Evolutionary conservation across 2,329 filamentous ascomycete genomes (phyloP), one percentile per base, ranked within the genome.

Genomic region (Penicillium occitanis): DNA sequence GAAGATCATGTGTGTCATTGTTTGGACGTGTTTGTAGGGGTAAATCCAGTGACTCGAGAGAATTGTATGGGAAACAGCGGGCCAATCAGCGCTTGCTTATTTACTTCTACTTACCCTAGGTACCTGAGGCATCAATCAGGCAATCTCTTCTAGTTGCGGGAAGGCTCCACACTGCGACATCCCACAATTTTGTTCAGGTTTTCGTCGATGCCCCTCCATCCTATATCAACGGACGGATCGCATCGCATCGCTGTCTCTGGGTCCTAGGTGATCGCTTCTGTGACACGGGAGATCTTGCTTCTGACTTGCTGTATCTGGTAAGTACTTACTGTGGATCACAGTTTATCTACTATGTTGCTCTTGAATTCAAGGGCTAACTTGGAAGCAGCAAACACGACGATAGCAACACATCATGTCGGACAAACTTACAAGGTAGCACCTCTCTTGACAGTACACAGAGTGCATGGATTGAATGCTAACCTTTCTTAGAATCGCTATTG

Each of bases 401-500:
- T 58, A 63, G 57, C 66, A 51, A 50, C 25, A 35, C 82, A 86
- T 75, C 76, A 97, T 97, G 93, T 86, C 91, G 78, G 93, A 97
- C 86, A 97, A 91, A 83, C 88, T 97, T 75, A 98, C 94, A 74
- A 91, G 93, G 93, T 97, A 88, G 74, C 88, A 57, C 37, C 59
- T 59, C n/a, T 35, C 11, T 37, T 58, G 48, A 30, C 35, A 46
- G 58, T 63, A 37, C 5, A 22, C 22, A 28, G 22, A 25, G 14
- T 1, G 42, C 14, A 22, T n/a, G 17, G 5, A 14, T 42, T 13
- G n/a, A 6, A 33, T 22, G 55, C 62, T 62, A n/a, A 68, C 30
- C 33, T 66, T 37, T 46, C 35, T n/a, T 77, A 96, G 95, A 91
- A 93, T 99, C 84, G 95, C 95, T 76, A 99, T 99, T 84, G 92